Conservation (phyloP, 2,329 filamentous ascomycete species). For the Aspergillus ibericus region DNA sequence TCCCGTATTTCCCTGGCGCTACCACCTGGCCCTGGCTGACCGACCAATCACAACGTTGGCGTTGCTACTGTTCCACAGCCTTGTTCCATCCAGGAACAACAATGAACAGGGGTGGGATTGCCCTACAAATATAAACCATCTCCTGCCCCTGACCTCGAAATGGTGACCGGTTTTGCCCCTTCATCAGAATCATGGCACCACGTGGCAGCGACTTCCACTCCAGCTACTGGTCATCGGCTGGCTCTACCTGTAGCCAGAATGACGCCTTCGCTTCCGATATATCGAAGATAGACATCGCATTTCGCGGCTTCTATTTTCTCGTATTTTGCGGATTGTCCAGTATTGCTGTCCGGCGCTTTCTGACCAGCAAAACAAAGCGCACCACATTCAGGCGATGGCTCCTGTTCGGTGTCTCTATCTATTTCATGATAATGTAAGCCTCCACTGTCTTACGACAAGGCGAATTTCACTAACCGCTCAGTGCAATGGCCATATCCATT, state of each 20-base stretch:
- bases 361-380: slow-evolving; percentile 1
- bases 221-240: not conserved
- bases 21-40: not conserved
- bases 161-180: too few relatives aligned
- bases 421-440: slow-evolving; percentile 13
- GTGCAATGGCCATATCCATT: not conserved
- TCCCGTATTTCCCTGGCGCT: not conserved
- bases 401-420: slow-evolving; percentile 9
- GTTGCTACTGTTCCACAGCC: not conserved
- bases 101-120: too few relatives aligned
- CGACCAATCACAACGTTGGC: not conserved
- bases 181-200: not conserved
- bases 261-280: slow-evolving; percentile 3
- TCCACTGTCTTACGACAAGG: not conserved
- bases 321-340: slow-evolving; percentile 8
- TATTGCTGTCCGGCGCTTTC: not conserved
- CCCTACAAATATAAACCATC: not conserved
- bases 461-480: not conserved
- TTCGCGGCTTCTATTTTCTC: slow-evolving; percentile 17
- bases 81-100: too few relatives aligned
- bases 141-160: not conserved
- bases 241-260: not conserved
- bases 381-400: slow-evolving; percentile 7
- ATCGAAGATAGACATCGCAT: slow-evolving; percentile 9
- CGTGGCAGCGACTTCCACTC: not conserved